Conservation (phyloP, 2,329 filamentous ascomycete genomes). For the Scopulariopsis brevicaulis region DNA sequence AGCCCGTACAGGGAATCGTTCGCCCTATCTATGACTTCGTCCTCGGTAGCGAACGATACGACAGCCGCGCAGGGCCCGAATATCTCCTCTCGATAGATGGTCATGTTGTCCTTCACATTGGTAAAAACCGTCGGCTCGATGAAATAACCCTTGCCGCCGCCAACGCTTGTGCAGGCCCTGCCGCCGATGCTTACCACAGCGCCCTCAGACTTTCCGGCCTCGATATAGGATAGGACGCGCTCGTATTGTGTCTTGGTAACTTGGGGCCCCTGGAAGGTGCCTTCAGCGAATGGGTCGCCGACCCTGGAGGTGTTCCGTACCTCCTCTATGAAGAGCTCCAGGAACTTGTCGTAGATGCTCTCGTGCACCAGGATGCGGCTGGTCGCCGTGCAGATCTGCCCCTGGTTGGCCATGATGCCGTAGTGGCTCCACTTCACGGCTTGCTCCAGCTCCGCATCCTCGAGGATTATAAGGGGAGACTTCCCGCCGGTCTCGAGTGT, state of each 20-base stretch:
- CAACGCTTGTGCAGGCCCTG: conserved; percentile 15
- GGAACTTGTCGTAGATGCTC: conserved; percentile 24
- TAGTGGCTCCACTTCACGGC: conserved; percentile 36
- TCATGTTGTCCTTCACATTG: conserved; percentile 18
- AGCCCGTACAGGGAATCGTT: conserved; percentile 41
- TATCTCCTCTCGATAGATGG: conserved; percentile 20
- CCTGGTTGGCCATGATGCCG: conserved; percentile 38
- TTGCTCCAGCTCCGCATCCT: conserved; percentile 48
- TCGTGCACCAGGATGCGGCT: conserved; percentile 50
- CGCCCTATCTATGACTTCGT: conserved; percentile 19
- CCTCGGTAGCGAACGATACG: conserved; percentile 16
- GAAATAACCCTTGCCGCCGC: conserved; percentile 12
- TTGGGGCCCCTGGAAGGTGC: conserved; percentile 25
- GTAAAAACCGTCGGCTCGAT: conserved; percentile 20
- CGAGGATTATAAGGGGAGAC: conserved; percentile 45
- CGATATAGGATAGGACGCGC: conserved; percentile 53
- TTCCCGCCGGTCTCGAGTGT: conserved; percentile 51
- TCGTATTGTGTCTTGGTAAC: conserved; percentile 57
- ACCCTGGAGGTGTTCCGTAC: conserved; percentile 46
- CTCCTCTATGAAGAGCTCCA: conserved; percentile 40
- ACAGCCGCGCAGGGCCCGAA: conserved; percentile 22
- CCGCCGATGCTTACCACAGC: conserved; percentile 24
- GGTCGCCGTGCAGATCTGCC: conserved; percentile 49
- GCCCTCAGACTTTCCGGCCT: conserved; percentile 44
- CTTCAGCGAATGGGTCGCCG: conserved; percentile 16